Base-by-base conservation (phyloP, 2,329 filamentous ascomycete species). In the Hypoxylon sp. region DNA sequence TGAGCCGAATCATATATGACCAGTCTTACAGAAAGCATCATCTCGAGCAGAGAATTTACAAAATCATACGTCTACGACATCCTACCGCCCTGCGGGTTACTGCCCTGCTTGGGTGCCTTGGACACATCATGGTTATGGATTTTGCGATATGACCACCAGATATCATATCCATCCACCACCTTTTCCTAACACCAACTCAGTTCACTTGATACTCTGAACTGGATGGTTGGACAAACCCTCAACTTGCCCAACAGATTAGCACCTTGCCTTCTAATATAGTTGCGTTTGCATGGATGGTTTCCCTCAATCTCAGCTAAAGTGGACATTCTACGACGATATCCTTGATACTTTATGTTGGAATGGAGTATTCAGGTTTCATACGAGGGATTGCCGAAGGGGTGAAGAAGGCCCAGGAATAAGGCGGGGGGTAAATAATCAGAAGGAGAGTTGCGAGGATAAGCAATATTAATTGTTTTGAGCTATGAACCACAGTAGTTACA, bases 91-190 rank as follows among this genome's bases (percentile, higher is more conserved):
- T 68, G 66, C 70, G 70, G 70, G 74, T 71, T 76, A 75, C 72
- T 69, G 73, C 75, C 73, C 74, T 60, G 70, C 56, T 59, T 67
- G 73, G 74, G 77, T 74, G 77, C 73, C 75, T 83, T 83, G 80
- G 80, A 83, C 77, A 82, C 74, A 77, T 80, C 71, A 82, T 81
- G 76, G 70, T 82, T 82, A 82, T 75, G 75, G 71, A 75, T 80
- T 80, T 81, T 81, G 78, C 77, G 75, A 78, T 78, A 78, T 74
- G 71, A 59, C 49, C 51, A 59, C 57, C 54, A 57, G 40, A 51
- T 42, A 57, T 63, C 53, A 44, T 51, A 59, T 51, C 40, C 50
- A 38, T 51, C 51, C 50, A 31, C 57, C 55, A 51, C 47, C 52
- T 48, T 56, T 50, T 53, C 47, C 50, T 50, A 47, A 38, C 55